These are phyloP conservation scores for Solanum chilense DNA, from an alignment of 257 asterid species.

Conservation along the genomic window DNA sequence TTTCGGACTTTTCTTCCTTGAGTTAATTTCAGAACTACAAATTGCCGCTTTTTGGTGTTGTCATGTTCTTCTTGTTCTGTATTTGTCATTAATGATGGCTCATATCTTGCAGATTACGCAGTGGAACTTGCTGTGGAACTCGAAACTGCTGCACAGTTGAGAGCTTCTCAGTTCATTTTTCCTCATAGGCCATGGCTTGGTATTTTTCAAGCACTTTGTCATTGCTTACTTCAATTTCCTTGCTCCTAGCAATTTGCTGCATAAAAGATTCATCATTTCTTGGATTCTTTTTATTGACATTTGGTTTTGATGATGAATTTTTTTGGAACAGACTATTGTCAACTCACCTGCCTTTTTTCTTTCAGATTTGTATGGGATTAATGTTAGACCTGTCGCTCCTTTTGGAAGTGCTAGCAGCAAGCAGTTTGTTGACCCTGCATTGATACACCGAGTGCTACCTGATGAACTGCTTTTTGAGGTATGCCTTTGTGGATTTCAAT, in stretches of 20 bases:
- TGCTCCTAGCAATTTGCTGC: not conserved
- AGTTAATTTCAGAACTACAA: not conserved
- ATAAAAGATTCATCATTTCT: not conserved
- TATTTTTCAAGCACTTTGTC: conserved; percentile 6
- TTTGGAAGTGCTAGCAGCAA: conserved; percentile 58
- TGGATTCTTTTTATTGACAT: not conserved
- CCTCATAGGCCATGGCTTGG: conserved; percentile 98
- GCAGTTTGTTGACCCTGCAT: conserved; percentile 47
- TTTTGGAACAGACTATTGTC: not conserved
- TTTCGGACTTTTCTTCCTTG: not conserved
- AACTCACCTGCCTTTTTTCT: not conserved
- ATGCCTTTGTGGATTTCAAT: not conserved
- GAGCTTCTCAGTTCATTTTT: conserved; percentile 61
- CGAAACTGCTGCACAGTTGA: conserved; percentile 60
- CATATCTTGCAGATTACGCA: conserved; percentile 33
- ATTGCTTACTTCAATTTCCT: not conserved
- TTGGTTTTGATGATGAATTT: not conserved
- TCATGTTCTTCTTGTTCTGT: not conserved
- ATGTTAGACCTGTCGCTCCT: conserved; percentile 82
- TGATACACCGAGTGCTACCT: conserved; percentile 68
- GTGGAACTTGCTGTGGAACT: conserved; percentile 58
- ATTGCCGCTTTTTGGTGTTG: not conserved
- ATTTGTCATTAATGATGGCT: not conserved
- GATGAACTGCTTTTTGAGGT: conserved; percentile 94
- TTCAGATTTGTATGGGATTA: conserved; percentile 83